Base-by-base conservation (phyloP, 208 protist genomes). In the Trypanosoma lewisi region DNA sequence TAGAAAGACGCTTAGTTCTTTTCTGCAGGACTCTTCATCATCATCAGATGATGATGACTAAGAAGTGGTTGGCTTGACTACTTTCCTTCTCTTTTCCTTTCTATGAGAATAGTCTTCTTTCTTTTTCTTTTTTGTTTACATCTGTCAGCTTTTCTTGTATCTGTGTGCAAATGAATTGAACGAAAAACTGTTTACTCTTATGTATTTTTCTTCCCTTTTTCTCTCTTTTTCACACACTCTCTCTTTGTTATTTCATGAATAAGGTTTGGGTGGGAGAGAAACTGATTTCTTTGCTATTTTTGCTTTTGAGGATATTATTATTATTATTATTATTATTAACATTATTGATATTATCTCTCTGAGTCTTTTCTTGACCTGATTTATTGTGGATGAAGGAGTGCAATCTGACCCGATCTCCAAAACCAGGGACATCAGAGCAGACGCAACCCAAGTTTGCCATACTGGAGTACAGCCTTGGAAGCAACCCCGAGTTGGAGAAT, bases 391-490 rank as follows among this genome's bases (percentile, higher is more conserved):
- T 14, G 14, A 41, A 41, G 14, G 9, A 41, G 14, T 41, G 14
- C 36, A 41, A 7, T 16, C 14, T 16, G 7, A 41, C 14, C 14
- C 14, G 7, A 41, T 41, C 7, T 41, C 14, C n/a, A n/a, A n/a
- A n/a, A n/a, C n/a, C n/a, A n/a, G n/a, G n/a, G 2, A 27, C 12
- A 48, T 19, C 28, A 31, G 28, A 19, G 11, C 16, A 7, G 14
- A 16, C 23, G 28, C 17, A 25, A 23, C 21, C 28, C 31, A 41
- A 11, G 8, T n/a, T 54, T 21, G 33, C 33, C 14, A 16, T 48
- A 3, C 12, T 66, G 55, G 37, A 62, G 12, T 89, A 92, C 50
- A 34, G n/a, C 42, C 12, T 82, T 25, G 74, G 77, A n/a, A 74
- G 34, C n/a, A 49, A 79, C 14, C 55, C 78, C 0, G 49, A 59